These are phyloP conservation scores for Talaromyces pinophilus DNA, from an alignment of 2,329 filamentous ascomycete genomes.

Conservation along the genomic window DNA sequence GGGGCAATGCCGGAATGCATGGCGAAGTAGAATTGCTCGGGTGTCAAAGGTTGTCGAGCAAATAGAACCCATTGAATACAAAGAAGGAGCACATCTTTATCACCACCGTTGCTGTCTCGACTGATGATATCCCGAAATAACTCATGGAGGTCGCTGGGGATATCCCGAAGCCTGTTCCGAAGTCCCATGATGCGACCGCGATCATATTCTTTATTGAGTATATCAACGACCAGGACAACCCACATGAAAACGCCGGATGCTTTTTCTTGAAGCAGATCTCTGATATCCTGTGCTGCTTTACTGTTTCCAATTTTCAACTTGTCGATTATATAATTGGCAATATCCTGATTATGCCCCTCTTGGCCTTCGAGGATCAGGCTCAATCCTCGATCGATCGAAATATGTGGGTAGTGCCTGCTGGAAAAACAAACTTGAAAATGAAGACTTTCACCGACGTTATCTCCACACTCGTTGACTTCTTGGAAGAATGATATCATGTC, in stretches of 20 bases:
- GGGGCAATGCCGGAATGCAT: not conserved
- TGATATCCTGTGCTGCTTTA: conserved; percentile 11
- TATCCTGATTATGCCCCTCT: conserved; percentile 39
- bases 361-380: conserved; percentile 44
- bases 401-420: conserved; percentile 49
- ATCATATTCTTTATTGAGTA: conserved; percentile 48
- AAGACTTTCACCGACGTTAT: conserved; percentile 22
- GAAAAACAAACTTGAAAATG: conserved; percentile 42
- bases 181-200: conserved; percentile 29
- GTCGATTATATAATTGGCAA: conserved; percentile 14
- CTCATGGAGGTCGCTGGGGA: conserved; percentile 34
- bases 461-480: conserved; percentile 28
- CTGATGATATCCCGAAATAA: conserved; percentile 27
- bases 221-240: conserved; percentile 48
- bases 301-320: not conserved
- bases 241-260: conserved; percentile 51
- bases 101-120: not conserved
- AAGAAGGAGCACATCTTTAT: conserved; percentile 15
- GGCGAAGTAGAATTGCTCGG: conserved; percentile 26
- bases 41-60: conserved; percentile 24
- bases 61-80: conserved; percentile 25
- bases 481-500: conserved; percentile 44
- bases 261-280: conserved; percentile 38
- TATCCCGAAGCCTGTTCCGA: conserved; percentile 33
- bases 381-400: conserved; percentile 36